Evolutionary conservation across 352 stramenopile species (phyloP), one percentile per base, ranked within the genome.

Genomic region (Phytophthora brassicae): DNA sequence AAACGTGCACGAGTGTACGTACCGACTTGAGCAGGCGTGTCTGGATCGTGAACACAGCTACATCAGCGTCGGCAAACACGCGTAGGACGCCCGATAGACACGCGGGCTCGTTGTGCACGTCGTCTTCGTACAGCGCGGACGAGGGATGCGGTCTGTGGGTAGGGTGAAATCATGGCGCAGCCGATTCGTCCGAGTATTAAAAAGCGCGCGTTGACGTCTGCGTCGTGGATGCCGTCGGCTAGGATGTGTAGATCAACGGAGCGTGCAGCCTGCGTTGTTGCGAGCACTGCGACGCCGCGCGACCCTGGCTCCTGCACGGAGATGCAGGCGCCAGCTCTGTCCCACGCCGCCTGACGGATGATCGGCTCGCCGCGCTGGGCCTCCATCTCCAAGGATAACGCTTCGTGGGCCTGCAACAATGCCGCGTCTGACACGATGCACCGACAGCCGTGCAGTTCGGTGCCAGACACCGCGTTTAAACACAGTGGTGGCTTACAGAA

Each of bases 11-110:
- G n/a, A 44, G 8, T n/a, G 11, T 17, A 44, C 38, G 38, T 44
- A 24, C 35, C 35, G 35, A 42, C 35, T 42, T 42, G 38, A 44
- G 36, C 36, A 44, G 47, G 35, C 31, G 35, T 55, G 47, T 33
- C 24, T 55, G 28, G 29, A 55, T 44, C 17, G 35, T n/a, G 6
- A 55, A 17, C 7, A 54, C 14, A 17, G 33, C 26, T 17, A 55
- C 22, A 23, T 16, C 23, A 0, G 39, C 29, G 26, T 44, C 33
- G 16, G 31, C 33, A n/a, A 55, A 55, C 28, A 55, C 47, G n/a
- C 22, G 17, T 14, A 41, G 14, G 33, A 55, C n/a, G 14, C 29
- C 28, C 1, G 17, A 26, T 12, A 56, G 24, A 17, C 29, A 56
- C 6, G 20, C 29, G 2, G 16, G 29, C 2, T 56, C 29, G 48